Percentiles rank a stretch among this genome's conserved stretches.
phyloP scores from a whole-genome alignment of 306 rosid genomes.

The Astragalus glycyphyllos region DNA sequence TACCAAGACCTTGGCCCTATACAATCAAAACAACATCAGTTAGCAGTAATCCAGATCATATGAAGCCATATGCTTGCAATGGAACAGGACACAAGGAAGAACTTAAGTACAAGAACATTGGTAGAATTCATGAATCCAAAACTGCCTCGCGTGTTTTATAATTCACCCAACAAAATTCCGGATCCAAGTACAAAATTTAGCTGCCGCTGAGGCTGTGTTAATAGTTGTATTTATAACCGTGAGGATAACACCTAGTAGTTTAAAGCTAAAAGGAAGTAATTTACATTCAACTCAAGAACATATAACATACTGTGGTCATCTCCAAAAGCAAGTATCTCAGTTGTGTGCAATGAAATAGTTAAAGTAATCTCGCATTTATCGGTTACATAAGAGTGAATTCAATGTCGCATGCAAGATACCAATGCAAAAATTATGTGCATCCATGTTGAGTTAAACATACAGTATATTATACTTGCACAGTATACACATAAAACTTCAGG shows the following conservation, averaged over 20 bases:
- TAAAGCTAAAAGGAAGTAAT: background rate
- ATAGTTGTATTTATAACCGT: too few relatives aligned
- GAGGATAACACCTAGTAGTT: background rate
- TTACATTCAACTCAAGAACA: background rate
- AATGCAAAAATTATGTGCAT: background rate
- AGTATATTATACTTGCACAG: too few relatives aligned
- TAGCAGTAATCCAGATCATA: slow-evolving; percentile 23
- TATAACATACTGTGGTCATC: background rate
- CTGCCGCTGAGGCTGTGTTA: too few relatives aligned
- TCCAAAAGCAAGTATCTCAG: background rate
- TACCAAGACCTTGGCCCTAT: slow-evolving; percentile 97
- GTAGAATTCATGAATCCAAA: slow-evolving; percentile 17
- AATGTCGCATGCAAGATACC: background rate
- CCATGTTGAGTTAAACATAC: background rate
- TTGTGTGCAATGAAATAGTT: too few relatives aligned
- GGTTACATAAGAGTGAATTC: background rate
- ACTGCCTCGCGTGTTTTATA: slow-evolving; percentile 16
- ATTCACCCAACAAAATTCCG: slow-evolving; percentile 10
- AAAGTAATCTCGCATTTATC: too few relatives aligned
- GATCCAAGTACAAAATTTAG: slow-evolving; percentile 10
- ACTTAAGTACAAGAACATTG: slow-evolving; percentile 16
- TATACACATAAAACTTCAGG: too few relatives aligned
- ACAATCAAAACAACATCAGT: slow-evolving; percentile 44
- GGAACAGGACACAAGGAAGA: slow-evolving; percentile 18
- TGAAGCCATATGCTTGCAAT: slow-evolving; percentile 14